Conservation (phyloP, 345 rosid species). For the Salix purpurea region DNA sequence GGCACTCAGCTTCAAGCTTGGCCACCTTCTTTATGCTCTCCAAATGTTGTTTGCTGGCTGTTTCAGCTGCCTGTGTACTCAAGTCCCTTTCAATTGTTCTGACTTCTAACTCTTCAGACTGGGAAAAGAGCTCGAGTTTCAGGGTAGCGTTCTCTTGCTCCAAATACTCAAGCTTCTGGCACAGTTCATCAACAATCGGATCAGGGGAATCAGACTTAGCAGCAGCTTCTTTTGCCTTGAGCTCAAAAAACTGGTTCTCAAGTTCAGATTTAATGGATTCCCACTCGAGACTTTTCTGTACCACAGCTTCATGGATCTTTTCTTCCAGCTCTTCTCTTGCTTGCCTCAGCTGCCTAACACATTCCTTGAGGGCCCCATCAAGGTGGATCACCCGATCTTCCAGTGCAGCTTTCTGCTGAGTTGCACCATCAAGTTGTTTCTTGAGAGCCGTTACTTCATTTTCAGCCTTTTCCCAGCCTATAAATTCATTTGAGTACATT, state of each 20-base stretch:
- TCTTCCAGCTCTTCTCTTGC: slow-evolving; percentile 81
- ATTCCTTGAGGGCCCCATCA: slow-evolving; percentile 95
- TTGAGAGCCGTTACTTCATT: slow-evolving; percentile 56
- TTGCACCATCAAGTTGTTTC: slow-evolving; percentile 68
- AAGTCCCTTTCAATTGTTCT: slow-evolving; percentile 72
- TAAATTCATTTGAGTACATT: slow-evolving; percentile 7
- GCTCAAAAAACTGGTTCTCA: slow-evolving; percentile 40
- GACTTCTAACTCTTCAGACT: slow-evolving; percentile 51
- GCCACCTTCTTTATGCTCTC: slow-evolving; percentile 75
- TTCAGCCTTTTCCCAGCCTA: slow-evolving; percentile 99
- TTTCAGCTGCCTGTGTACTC: slow-evolving; percentile 83
- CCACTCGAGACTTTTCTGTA: slow-evolving; percentile 53
- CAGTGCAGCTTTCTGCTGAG: slow-evolving; percentile 42
- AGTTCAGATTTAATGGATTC: slow-evolving; percentile 54
- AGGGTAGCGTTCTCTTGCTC: slow-evolving; percentile 64
- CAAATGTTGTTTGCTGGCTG: slow-evolving; percentile 83
- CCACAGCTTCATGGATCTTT: slow-evolving; percentile 54
- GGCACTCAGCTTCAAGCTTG: slow-evolving; percentile 77
- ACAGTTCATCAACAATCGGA: slow-evolving; percentile 34
- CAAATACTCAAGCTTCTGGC: slow-evolving; percentile 45
- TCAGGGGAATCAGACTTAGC: slow-evolving; percentile 30
- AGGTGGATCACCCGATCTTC: slow-evolving; percentile 78
- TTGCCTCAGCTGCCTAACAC: slow-evolving; percentile 82
- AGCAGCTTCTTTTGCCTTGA: slow-evolving; percentile 39
- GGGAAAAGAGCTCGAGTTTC: slow-evolving; percentile 48